Percentiles rank a stretch among this genome's conserved stretches.
Conservation (phyloP, 2,329 filamentous ascomycete species). For the Cladosporium oxysporum region DNA sequence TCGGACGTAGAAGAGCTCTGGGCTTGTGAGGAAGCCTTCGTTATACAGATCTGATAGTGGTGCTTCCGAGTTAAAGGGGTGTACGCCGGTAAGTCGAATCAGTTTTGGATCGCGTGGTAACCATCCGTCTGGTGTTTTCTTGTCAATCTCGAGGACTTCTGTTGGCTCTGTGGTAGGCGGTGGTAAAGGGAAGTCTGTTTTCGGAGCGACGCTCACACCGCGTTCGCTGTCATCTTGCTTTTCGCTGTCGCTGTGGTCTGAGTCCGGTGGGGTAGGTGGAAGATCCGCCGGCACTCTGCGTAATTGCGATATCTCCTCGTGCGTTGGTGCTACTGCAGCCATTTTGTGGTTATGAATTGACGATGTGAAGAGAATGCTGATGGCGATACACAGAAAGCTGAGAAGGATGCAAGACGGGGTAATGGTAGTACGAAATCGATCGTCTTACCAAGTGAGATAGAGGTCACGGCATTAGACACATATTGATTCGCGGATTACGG, state of each 20-base stretch:
- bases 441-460: not conserved
- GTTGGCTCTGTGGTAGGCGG: conserved; percentile 61
- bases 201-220: conserved; percentile 60
- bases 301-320: conserved; percentile 29
- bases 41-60: conserved; percentile 77
- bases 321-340: conserved; percentile 20
- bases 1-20: conserved; percentile 86
- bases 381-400: conserved; percentile 1
- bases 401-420: not conserved
- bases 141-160: conserved; percentile 70
- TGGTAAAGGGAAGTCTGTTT: conserved; percentile 63
- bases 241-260: conserved; percentile 35
- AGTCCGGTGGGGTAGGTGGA: conserved; percentile 42
- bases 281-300: conserved; percentile 30
- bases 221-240: conserved; percentile 27
- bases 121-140: conserved; percentile 80
- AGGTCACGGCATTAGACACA: not conserved
- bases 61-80: conserved; percentile 89
- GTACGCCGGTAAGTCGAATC: conserved; percentile 82
- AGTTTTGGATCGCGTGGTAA: conserved; percentile 78
- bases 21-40: conserved; percentile 80
- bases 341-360: conserved; percentile 18
- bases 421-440: not conserved
- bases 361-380: conserved; percentile 1
- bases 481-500: not conserved